phyloP scores from a whole-genome alignment of 2,329 filamentous ascomycete species.

The Fusarium sp. region DNA sequence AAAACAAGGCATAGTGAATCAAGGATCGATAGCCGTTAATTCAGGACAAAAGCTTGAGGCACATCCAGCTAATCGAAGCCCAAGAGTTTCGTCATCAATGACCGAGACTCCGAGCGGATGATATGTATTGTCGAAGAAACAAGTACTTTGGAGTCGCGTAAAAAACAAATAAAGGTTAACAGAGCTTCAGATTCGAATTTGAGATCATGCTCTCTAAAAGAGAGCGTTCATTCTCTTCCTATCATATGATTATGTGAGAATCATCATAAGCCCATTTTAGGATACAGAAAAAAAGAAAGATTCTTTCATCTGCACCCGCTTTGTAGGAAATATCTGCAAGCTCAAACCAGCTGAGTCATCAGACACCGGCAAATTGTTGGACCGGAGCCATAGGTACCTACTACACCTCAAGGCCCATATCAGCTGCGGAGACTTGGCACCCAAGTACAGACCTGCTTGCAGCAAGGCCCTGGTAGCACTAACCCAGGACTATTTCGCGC shows the following conservation, averaged over 20 bases:
- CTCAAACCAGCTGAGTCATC: constrained; percentile 48
- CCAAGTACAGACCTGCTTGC: constrained; percentile 36
- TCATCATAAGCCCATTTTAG: constrained; percentile 71
- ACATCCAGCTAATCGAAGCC: not conserved
- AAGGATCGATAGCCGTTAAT: not conserved
- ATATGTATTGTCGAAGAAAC: not conserved
- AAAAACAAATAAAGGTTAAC: constrained; percentile 20
- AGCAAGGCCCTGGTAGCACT: constrained; percentile 29
- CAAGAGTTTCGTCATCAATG: not conserved
- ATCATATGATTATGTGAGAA: constrained; percentile 70
- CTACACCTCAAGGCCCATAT: constrained; percentile 6
- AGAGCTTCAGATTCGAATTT: constrained; percentile 72
- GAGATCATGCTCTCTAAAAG: constrained; percentile 70
- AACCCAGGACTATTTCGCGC: constrained; percentile 15
- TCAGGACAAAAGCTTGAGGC: not conserved
- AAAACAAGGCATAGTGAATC: not conserved
- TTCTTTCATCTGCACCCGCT: constrained; percentile 31
- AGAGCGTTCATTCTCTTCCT: constrained; percentile 77
- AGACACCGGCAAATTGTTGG: constrained; percentile 43
- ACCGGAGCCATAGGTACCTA: constrained; percentile 22
- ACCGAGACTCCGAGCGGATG: not conserved
- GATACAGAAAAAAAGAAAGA: constrained; percentile 51
- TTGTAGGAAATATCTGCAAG: constrained; percentile 40
- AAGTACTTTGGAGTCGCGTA: not conserved
- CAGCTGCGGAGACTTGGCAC: constrained; percentile 18